These are phyloP conservation scores for Penicillium digitatum DNA, from an alignment of 2,329 filamentous ascomycete genomes.

Conservation along the genomic window DNA sequence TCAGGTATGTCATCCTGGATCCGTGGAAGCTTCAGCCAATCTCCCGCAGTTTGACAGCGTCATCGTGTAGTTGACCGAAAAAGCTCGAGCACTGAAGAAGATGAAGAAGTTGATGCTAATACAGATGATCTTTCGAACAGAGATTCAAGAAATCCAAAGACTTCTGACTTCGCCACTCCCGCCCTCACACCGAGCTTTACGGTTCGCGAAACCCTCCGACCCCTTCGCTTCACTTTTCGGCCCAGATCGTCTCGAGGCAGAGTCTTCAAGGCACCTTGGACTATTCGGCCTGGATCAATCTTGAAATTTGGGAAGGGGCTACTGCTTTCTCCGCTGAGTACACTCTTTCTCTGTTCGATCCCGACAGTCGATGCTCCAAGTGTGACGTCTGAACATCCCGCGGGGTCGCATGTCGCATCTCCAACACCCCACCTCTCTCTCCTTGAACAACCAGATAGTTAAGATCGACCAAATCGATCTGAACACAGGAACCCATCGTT, in stretches of 20 bases:
- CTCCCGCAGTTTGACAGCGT: slow-evolving; percentile 36
- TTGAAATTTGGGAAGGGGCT: neutral
- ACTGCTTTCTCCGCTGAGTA: neutral
- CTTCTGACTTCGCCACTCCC: slow-evolving; percentile 7
- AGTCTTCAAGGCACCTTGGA: neutral
- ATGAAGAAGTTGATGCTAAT: neutral
- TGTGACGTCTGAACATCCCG: slow-evolving; percentile 25
- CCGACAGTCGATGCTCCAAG: slow-evolving; percentile 29
- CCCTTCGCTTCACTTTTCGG: slow-evolving; percentile 3
- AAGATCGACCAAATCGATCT: slow-evolving; percentile 5
- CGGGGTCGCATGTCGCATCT: slow-evolving; percentile 26
- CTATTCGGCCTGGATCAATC: neutral
- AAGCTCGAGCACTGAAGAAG: neutral
- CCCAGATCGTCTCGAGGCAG: neutral
- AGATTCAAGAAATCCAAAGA: too few relatives aligned
- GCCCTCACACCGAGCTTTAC: slow-evolving; percentile 1
- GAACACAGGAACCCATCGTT: slow-evolving; percentile 11
- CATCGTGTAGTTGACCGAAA: slow-evolving; percentile 26
- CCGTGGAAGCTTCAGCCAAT: slow-evolving; percentile 33
- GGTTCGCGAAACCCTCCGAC: slow-evolving; percentile 6
- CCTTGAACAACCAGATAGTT: neutral
- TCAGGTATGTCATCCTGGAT: slow-evolving; percentile 15
- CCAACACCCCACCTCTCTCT: slow-evolving; percentile 4
- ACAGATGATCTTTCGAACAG: neutral
- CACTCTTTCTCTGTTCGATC: slow-evolving; percentile 4